These are phyloP conservation scores for Murraya koenigii DNA, from an alignment of 345 rosid genomes.

Conservation along the genomic window DNA sequence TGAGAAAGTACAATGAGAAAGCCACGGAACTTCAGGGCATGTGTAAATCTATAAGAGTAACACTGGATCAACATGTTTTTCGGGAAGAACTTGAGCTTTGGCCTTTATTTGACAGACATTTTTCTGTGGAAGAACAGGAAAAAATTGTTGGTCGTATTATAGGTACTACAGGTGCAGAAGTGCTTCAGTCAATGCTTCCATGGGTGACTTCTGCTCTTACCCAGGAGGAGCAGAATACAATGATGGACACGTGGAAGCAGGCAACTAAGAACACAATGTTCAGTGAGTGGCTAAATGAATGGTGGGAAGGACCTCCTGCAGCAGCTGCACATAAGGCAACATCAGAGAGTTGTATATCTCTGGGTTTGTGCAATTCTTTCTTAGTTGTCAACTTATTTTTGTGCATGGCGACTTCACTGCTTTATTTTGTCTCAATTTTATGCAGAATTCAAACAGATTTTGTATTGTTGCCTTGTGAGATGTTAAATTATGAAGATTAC, in stretches of 20 bases:
- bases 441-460: conserved; percentile 9
- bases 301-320: conserved; percentile 49
- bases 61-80: conserved; percentile 57
- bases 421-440: not conserved
- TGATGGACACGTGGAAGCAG: conserved; percentile 70
- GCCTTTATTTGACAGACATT: conserved; percentile 62
- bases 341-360: conserved; percentile 45
- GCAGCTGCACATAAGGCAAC: conserved; percentile 27
- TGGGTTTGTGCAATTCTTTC: conserved; percentile 30
- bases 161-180: conserved; percentile 67
- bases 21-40: conserved; percentile 61
- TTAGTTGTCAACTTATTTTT: too few species aligned
- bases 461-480: conserved; percentile 8
- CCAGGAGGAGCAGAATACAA: conserved; percentile 59
- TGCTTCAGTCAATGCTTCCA: conserved; percentile 64
- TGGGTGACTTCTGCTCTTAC: conserved; percentile 67
- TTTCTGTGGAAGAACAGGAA: conserved; percentile 62
- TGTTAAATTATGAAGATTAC: conserved; percentile 14
- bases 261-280: conserved; percentile 65
- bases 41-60: conserved; percentile 60
- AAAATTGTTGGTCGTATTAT: conserved; percentile 59
- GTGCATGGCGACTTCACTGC: not conserved
- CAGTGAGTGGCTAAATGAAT: conserved; percentile 65
- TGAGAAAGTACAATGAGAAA: conserved; percentile 40
- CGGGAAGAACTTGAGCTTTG: conserved; percentile 64